phyloP scores from a whole-genome alignment of 768 basidiomycete genomes.

The Zangia roseola region DNA sequence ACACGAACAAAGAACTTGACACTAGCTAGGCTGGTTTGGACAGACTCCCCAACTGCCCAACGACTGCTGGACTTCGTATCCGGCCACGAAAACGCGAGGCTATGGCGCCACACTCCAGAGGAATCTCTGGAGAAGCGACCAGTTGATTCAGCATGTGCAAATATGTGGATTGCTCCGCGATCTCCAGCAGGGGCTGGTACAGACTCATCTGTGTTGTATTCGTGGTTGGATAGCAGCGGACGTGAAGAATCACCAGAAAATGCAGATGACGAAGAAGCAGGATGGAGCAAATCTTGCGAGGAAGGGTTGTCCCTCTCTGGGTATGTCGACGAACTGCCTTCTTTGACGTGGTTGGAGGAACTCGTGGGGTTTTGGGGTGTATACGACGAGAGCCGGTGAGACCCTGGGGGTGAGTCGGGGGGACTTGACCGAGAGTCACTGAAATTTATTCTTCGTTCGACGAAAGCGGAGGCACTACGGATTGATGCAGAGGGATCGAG shows the following conservation, averaged over 20 bases:
- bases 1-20: conserved; percentile 70
- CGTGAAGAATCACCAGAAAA: conserved; percentile 26
- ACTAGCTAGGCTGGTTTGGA: conserved; percentile 59
- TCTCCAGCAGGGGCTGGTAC: conserved; percentile 9
- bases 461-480: conserved; percentile 59
- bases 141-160: conserved; percentile 59
- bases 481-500: conserved; percentile 55
- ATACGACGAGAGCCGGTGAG: conserved; percentile 18
- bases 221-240: conserved; percentile 23
- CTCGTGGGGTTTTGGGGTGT: conserved; percentile 22
- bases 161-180: conserved; percentile 45
- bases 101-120: conserved; percentile 61
- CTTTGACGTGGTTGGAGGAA: conserved; percentile 28
- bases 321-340: conserved; percentile 13
- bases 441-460: conserved; percentile 72
- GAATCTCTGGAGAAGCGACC: conserved; percentile 55
- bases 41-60: conserved; percentile 80
- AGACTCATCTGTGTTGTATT: conserved; percentile 14
- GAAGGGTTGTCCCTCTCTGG: conserved; percentile 12
- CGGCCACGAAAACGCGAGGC: conserved; percentile 72
- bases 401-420: conserved; percentile 23
- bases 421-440: conserved; percentile 36
- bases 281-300: conserved; percentile 19
- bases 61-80: conserved; percentile 62
- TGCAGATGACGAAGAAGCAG: conserved; percentile 21